A percentile compares a stretch with the other conserved stretches of the same genome.
Evolutionary conservation across 768 basidiomycete species (phyloP).

Genomic region (Amanita thiersii): DNA sequence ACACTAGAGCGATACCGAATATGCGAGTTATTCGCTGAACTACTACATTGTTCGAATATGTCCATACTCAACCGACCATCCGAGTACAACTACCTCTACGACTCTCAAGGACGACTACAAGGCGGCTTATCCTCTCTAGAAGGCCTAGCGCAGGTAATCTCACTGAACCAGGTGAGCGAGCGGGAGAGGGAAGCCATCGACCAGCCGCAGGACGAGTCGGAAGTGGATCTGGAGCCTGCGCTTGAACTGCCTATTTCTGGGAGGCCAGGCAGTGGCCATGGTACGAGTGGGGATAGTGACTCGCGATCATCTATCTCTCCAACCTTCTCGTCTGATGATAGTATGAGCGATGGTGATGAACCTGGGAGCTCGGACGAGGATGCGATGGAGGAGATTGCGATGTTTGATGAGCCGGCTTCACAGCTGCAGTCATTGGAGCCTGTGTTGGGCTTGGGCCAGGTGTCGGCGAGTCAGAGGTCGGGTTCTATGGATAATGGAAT

Average conservation of each 20-base stretch:
- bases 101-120: constrained; percentile 73
- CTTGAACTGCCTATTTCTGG: constrained; percentile 55
- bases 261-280: constrained; percentile 29
- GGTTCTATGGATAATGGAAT: no score
- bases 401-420: constrained; percentile 52
- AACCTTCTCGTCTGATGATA: constrained; percentile 17
- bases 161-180: constrained; percentile 48
- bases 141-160: constrained; percentile 79
- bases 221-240: constrained; percentile 53
- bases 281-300: constrained; percentile 35
- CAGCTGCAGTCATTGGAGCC: no score
- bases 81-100: constrained; percentile 66
- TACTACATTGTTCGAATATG: constrained; percentile 98
- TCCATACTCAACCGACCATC: constrained; percentile 79
- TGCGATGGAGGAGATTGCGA: constrained; percentile 74
- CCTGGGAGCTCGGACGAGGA: constrained; percentile 74
- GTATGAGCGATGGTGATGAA: constrained; percentile 62
- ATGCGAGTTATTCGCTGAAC: constrained; percentile 93
- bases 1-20: constrained; percentile 95
- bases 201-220: constrained; percentile 34
- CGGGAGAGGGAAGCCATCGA: constrained; percentile 42
- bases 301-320: constrained; percentile 60
- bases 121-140: constrained; percentile 85
- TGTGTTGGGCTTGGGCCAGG: no score
- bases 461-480: no score